Percentiles rank a stretch among this genome's conserved stretches.
Conservation (phyloP, 192 early-diverging fungal species). For the Coemansia sp. region DNA sequence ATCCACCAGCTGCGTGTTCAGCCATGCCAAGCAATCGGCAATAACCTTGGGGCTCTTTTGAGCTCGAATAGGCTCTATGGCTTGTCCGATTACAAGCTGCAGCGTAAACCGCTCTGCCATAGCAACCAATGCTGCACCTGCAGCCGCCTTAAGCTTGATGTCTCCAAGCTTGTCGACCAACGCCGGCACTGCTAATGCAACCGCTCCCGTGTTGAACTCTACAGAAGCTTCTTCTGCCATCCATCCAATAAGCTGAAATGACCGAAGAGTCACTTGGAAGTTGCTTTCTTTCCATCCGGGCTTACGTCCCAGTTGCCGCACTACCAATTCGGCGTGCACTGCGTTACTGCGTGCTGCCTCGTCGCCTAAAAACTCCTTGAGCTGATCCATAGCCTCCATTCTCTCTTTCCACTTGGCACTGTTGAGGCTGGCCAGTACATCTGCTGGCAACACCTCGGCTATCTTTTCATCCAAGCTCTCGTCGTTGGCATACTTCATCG, state of each 20-base stretch:
- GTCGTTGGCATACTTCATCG: conserved; percentile 68
- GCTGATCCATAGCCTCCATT: conserved; percentile 78
- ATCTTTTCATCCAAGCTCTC: conserved; percentile 62
- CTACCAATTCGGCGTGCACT: conserved; percentile 71
- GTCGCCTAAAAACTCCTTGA: conserved; percentile 65
- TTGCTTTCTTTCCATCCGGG: conserved; percentile 98
- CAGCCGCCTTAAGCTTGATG: conserved; percentile 86
- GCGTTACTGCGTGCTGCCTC: conserved; percentile 56
- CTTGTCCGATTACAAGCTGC: conserved; percentile 76
- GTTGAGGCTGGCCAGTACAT: conserved; percentile 59
- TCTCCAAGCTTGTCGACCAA: conserved; percentile 93
- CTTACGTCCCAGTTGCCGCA: conserved; percentile 73
- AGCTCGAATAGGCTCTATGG: conserved; percentile 72
- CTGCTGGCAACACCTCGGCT: conserved; percentile 60
- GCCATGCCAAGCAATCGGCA: conserved; percentile 84
- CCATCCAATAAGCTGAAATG: conserved; percentile 72
- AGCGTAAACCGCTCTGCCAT: conserved; percentile 77
- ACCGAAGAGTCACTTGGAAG: conserved; percentile 81
- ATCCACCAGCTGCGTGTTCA: conserved; percentile 78
- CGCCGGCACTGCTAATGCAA: conserved; percentile 66
- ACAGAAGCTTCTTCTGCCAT: conserved; percentile 59
- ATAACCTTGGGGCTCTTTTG: conserved; percentile 89
- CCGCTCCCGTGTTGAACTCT: conserved; percentile 70
- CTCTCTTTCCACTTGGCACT: conserved; percentile 86
- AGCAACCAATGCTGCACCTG: conserved; percentile 72